Percentiles rank a stretch among this genome's conserved stretches.
Conservation (phyloP, 305 asterid genomes). For the Fraxinus ornus region DNA sequence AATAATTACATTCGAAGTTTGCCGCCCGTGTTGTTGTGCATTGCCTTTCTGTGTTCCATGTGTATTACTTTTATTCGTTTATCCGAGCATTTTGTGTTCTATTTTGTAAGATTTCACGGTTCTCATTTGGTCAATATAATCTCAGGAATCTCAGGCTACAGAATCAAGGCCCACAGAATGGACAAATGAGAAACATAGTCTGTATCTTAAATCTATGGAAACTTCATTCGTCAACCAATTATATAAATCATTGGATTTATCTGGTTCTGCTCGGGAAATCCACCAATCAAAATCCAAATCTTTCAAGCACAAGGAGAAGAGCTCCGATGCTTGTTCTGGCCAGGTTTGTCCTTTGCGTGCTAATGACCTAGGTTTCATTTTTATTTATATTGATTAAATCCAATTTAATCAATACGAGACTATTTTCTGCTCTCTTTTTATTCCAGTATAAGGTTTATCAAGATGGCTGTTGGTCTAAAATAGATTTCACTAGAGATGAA, state of each 20-base stretch:
- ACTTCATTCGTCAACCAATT: constrained; percentile 62
- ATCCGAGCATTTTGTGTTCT: not conserved
- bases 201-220: constrained; percentile 69
- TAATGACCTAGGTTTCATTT: not conserved
- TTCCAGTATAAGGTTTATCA: constrained; percentile 63
- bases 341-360: constrained; percentile 37
- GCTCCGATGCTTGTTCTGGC: constrained; percentile 40
- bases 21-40: not conserved
- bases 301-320: constrained; percentile 32
- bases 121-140: constrained; percentile 15
- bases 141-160: constrained; percentile 35
- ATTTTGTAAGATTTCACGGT: not conserved
- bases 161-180: constrained; percentile 39
- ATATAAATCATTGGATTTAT: constrained; percentile 43
- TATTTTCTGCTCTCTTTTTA: not conserved
- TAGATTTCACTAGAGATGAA: constrained; percentile 42
- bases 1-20: not conserved
- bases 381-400: not conserved
- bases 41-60: not conserved
- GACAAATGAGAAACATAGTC: constrained; percentile 68
- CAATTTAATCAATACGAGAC: not conserved
- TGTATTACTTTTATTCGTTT: not conserved
- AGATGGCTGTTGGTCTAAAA: constrained; percentile 57
- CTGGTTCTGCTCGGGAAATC: constrained; percentile 35
- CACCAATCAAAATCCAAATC: constrained; percentile 27